These are phyloP conservation scores for Pleurotus sapidus DNA, from an alignment of 768 basidiomycete genomes.

Conservation along the genomic window DNA sequence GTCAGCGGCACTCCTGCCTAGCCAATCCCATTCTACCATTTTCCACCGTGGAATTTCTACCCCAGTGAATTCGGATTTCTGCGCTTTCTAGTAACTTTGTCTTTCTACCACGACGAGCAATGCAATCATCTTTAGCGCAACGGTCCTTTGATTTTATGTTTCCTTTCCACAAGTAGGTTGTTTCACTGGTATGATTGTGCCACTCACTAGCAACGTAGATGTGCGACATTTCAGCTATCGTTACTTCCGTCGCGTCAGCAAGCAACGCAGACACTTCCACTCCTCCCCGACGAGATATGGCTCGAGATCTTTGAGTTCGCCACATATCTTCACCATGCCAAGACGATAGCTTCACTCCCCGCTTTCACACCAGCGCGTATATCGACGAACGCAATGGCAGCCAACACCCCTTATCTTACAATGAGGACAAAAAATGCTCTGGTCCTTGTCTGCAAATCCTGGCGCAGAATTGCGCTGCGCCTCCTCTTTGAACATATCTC, in stretches of 20 bases:
- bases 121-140: neutral
- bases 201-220: neutral
- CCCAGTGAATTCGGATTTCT: too few species aligned
- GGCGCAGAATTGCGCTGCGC: slow-evolving; percentile 39
- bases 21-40: too few species aligned
- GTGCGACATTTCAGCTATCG: slow-evolving; percentile 1
- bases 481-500: slow-evolving; percentile 44
- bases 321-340: slow-evolving; percentile 42
- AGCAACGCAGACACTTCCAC: neutral
- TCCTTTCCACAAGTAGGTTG: neutral
- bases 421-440: slow-evolving; percentile 48
- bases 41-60: too few species aligned
- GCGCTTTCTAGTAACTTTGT: neutral
- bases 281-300: slow-evolving; percentile 49
- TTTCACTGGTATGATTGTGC: neutral
- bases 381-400: slow-evolving; percentile 41
- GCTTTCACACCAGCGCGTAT: slow-evolving; percentile 40
- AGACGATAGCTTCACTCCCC: slow-evolving; percentile 41
- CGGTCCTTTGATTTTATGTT: neutral
- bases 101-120: neutral
- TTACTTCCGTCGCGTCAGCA: neutral
- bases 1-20: too few species aligned
- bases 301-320: slow-evolving; percentile 57
- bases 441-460: slow-evolving; percentile 44
- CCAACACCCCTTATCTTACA: slow-evolving; percentile 44